Evolutionary conservation across 805 yeast species (phyloP), one percentile per base, ranked within the genome.

Genomic region (Dipodascus geniculatus): DNA sequence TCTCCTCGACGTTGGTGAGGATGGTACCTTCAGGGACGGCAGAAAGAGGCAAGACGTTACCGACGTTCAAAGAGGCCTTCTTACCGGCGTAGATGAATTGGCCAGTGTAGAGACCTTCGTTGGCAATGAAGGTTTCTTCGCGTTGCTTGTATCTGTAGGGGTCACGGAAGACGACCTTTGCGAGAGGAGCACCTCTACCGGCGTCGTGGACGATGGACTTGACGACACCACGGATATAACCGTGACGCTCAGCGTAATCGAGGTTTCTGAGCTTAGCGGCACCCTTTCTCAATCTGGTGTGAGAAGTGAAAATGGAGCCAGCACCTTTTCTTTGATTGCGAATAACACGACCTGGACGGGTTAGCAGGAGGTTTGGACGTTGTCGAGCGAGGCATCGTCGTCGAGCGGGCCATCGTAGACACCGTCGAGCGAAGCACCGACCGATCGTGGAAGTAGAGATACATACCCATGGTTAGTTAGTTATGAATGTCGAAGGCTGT

Each of bases 301-400:
- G 96, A 72, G 99, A 84, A 75, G 95, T 85, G 89, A 93, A 93
- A 84, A 93, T 89, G 72, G 98, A 91, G 75, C 99, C 98, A 78
- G 96, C 96, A 86, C 98, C 98, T 83, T 93, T 93, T 89, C 99
- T 90, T 85, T 93, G 99, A 85, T 93, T 93, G 82, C 99, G 95
- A 83, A 93, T 93, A 80, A 93, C 99, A 85, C 98, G 59, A 55
- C 65, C 63, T 28, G 33, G 33, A 6, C 33, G 11, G 11, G 33
- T 28, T 28, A 28, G 11, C 11, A 28, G 6, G 6, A 28, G 33
- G n/a, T n/a, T n/a, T n/a, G n/a, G n/a, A n/a, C n/a, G n/a, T n/a
- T n/a, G n/a, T n/a, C n/a, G n/a, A n/a, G n/a, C n/a, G n/a, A n/a
- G n/a, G n/a, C n/a, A n/a, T n/a, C n/a, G n/a, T n/a, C n/a, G n/a